Percentiles rank a stretch among this genome's conserved stretches.
Conservation (phyloP, 768 basidiomycete genomes). For the Kwoniella europaea region DNA sequence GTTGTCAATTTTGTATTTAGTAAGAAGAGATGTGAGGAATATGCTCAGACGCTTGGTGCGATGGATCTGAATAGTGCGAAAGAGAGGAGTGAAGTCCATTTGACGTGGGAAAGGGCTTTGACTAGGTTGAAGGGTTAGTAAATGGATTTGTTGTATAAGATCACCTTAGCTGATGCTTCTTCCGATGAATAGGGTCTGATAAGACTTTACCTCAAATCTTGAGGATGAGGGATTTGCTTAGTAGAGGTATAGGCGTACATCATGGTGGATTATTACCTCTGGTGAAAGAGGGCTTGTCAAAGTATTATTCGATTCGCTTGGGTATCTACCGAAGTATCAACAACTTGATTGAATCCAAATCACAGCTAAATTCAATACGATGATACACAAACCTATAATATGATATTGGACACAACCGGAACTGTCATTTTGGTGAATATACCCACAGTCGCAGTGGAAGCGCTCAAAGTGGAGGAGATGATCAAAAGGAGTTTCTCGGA, state of each 20-base stretch:
- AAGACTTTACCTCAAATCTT: slow-evolving; percentile 89
- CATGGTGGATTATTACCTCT: slow-evolving; percentile 95
- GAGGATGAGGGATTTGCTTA: slow-evolving; percentile 84
- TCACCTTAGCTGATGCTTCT: background rate
- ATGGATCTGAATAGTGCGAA: slow-evolving; percentile 82
- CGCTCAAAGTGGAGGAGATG: slow-evolving; percentile 96
- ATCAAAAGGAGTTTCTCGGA: slow-evolving; percentile 99
- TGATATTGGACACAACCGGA: slow-evolving; percentile 89
- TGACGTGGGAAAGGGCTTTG: slow-evolving; percentile 88
- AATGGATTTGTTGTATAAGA: background rate
- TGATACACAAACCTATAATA: no score
- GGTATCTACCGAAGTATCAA: no score
- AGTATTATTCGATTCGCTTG: slow-evolving; percentile 88
- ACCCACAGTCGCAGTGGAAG: slow-evolving; percentile 91
- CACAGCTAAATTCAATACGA: no score
- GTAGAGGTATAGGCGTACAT: slow-evolving; percentile 94
- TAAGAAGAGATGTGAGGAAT: slow-evolving; percentile 96
- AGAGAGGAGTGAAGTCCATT: slow-evolving; percentile 96
- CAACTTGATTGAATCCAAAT: no score
- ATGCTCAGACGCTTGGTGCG: slow-evolving; percentile 85
- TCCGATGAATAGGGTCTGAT: slow-evolving; percentile 71
- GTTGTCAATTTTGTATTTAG: slow-evolving; percentile 97
- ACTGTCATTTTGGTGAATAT: slow-evolving; percentile 88
- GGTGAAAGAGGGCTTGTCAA: slow-evolving; percentile 96
- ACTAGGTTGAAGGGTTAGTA: slow-evolving; percentile 81